Evolutionary conservation across 2,329 filamentous ascomycete genomes (phyloP).

Genomic region (Ophiocordyceps polyrhachis-furcata): DNA sequence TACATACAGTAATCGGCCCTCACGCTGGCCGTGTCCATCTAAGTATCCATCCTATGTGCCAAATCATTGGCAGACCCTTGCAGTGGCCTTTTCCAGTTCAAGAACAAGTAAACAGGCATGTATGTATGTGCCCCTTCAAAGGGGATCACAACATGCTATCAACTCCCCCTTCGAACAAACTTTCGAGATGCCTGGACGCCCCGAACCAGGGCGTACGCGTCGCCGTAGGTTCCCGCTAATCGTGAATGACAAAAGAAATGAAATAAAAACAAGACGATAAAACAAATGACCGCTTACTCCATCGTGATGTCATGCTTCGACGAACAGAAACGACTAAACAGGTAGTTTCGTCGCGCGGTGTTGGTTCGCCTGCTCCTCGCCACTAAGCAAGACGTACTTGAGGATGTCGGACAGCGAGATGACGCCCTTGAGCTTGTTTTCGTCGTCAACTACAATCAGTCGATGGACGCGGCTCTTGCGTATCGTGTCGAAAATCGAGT

Average conservation of each 20-base stretch:
- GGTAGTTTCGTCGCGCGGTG: background rate
- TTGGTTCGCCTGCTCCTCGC: constrained; percentile 35
- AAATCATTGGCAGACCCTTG: background rate
- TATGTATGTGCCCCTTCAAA: background rate
- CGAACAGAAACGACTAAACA: background rate
- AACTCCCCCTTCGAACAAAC: background rate
- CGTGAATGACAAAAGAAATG: background rate
- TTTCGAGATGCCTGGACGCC: constrained; percentile 2
- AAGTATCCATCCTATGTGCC: background rate
- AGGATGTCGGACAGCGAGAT: constrained; percentile 92
- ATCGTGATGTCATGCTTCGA: background rate
- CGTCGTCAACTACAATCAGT: constrained; percentile 81
- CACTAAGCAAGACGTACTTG: constrained; percentile 76
- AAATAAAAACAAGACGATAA: background rate
- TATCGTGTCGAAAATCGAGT: constrained; percentile 93
- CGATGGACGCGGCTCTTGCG: constrained; percentile 88
- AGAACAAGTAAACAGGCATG: background rate
- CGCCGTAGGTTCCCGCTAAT: background rate
- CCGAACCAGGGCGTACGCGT: background rate
- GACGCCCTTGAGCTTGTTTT: constrained; percentile 69
- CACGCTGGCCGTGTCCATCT: background rate
- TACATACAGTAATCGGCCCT: background rate
- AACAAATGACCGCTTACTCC: background rate
- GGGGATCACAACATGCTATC: background rate
- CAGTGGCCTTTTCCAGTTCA: background rate